These are phyloP conservation scores for Juncus effusus DNA, from an alignment of 176 grass and related monocot species.

Conservation along the genomic window DNA sequence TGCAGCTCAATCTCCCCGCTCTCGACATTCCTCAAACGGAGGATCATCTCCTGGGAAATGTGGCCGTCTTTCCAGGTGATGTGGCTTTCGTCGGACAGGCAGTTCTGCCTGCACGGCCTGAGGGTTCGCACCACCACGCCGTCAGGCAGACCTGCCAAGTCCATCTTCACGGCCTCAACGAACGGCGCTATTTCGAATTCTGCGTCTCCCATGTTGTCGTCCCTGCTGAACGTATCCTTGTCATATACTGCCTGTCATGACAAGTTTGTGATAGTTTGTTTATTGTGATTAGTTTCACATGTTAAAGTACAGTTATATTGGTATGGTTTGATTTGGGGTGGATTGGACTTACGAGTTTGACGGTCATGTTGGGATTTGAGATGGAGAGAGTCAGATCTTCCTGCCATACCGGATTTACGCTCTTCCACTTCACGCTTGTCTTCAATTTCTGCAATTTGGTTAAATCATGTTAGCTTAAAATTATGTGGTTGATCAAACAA, in stretches of 20 bases:
- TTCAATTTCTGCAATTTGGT: constrained; percentile 61
- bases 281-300: too few relatives aligned
- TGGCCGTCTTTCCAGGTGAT: constrained; percentile 52
- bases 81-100: constrained; percentile 56
- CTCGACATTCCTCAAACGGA: constrained; percentile 77
- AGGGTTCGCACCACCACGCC: constrained; percentile 40
- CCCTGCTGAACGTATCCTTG: constrained; percentile 67
- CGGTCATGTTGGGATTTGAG: constrained; percentile 35
- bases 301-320: neutral
- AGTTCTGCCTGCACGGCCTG: constrained; percentile 61
- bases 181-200: constrained; percentile 64
- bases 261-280: too few relatives aligned
- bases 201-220: constrained; percentile 73
- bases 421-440: constrained; percentile 59
- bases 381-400: constrained; percentile 81
- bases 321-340: neutral
- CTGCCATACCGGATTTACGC: constrained; percentile 72
- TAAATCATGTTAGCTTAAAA: too few relatives aligned
- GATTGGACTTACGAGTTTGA: constrained; percentile 44
- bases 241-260: constrained; percentile 67
- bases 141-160: constrained; percentile 41
- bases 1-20: constrained; percentile 74
- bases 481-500: too few relatives aligned
- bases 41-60: constrained; percentile 61
- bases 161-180: constrained; percentile 68